These are phyloP conservation scores for Tolypocladium tundrense DNA, from an alignment of 2,329 filamentous ascomycete genomes.

Conservation along the genomic window DNA sequence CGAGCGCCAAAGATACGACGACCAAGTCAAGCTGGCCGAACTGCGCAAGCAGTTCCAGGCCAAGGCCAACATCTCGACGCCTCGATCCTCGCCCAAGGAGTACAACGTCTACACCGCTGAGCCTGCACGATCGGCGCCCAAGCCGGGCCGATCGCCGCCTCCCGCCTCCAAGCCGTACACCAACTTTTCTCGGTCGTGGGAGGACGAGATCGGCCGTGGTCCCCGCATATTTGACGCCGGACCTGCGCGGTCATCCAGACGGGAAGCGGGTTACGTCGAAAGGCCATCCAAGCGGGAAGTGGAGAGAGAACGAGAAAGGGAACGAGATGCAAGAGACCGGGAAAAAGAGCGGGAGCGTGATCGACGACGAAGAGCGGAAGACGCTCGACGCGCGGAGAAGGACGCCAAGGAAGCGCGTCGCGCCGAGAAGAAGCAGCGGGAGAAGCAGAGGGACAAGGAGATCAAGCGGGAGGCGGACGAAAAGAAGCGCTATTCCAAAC, in stretches of 20 bases:
- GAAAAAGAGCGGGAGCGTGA: constrained; percentile 12
- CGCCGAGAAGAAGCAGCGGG: constrained; percentile 21
- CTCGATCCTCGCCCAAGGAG: constrained; percentile 30
- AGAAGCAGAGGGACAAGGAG: constrained; percentile 28
- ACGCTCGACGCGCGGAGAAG: constrained; percentile 19
- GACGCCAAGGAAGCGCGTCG: constrained; percentile 22
- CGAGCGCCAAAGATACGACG: constrained; percentile 67
- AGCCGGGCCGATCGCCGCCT: constrained; percentile 5
- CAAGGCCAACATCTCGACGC: constrained; percentile 32
- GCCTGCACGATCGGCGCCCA: constrained; percentile 14
- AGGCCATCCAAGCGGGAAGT: constrained; percentile 32
- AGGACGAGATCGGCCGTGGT: constrained; percentile 32
- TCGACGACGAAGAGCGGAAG: constrained; percentile 10
- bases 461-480: constrained; percentile 25
- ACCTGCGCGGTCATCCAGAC: constrained; percentile 25
- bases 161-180: constrained; percentile 23
- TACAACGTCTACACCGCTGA: constrained; percentile 42
- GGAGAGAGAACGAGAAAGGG: constrained; percentile 23
- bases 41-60: constrained; percentile 44
- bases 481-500: constrained; percentile 23
- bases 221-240: constrained; percentile 32
- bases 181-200: constrained; percentile 30
- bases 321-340: constrained; percentile 4
- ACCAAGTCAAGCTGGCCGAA: constrained; percentile 57
- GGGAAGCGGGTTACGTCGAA: constrained; percentile 37